phyloP scores from a whole-genome alignment of 176 grass and related monocot species.

The Triticum turgidum region DNA sequence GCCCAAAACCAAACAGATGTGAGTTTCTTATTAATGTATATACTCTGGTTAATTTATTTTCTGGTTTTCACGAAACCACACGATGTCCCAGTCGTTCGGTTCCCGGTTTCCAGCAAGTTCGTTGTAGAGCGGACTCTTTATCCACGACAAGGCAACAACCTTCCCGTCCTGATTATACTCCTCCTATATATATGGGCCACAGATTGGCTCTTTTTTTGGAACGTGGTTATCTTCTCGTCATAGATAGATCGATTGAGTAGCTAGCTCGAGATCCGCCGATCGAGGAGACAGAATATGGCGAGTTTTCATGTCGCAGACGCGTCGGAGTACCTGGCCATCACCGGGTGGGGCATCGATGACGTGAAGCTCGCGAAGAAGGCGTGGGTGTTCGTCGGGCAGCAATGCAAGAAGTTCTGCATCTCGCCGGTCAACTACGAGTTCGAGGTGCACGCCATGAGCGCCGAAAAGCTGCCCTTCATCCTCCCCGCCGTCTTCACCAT shows the following conservation, averaged over 20 bases:
- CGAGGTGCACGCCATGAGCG: constrained; percentile 92
- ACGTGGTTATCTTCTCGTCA: too few relatives aligned
- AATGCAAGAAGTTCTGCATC: constrained; percentile 64
- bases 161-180: too few relatives aligned
- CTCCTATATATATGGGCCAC: too few relatives aligned
- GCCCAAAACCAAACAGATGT: too few relatives aligned
- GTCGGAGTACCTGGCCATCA: constrained; percentile 77
- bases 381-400: constrained; percentile 47
- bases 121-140: too few relatives aligned
- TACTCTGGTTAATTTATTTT: too few relatives aligned
- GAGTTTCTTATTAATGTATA: too few relatives aligned
- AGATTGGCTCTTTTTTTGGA: too few relatives aligned
- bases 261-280: neutral
- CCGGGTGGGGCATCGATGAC: constrained; percentile 52
- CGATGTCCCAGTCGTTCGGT: too few relatives aligned
- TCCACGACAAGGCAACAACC: too few relatives aligned
- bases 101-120: too few relatives aligned
- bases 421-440: constrained; percentile 69
- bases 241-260: neutral
- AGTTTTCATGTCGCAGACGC: constrained; percentile 36
- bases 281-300: neutral
- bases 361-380: constrained; percentile 79
- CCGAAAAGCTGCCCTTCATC: constrained; percentile 86
- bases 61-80: too few relatives aligned
- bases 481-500: constrained; percentile 91